Base-by-base conservation (phyloP, 441 rosid genomes). In the Mallotus japonicus region DNA sequence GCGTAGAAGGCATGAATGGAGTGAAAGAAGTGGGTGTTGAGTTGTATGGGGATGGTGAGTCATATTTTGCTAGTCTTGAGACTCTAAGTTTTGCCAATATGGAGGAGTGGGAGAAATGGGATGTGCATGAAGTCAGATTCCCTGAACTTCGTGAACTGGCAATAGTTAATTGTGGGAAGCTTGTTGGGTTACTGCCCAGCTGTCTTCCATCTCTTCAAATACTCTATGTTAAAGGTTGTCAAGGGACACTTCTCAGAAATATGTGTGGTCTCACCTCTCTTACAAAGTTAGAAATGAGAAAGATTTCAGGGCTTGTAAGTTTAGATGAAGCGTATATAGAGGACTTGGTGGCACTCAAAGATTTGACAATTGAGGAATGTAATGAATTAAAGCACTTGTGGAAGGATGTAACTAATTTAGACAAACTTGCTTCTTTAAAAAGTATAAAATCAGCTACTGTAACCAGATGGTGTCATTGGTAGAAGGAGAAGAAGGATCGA, bases 101-200 rank as follows among this genome's bases (percentile, higher is more conserved):
- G 32, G 32, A 28, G 32, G 32, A 28, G 32, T 28, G 32, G 32
- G 32, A 28, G 32, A 28, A 28, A 1, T 28, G 32, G 32, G 1
- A 28, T 28, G 1, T 28, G 1, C 0, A 1, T 28, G 32, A 28
- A 28, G 3, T 28, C 3, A 28, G 32, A 28, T 28, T 28, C 32
- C 32, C 56, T 14, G 24, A 62, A 28, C 69, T 75, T 28, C 24
- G 47, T 1, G 37, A 28, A 17, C 24, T 75, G 3, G 8, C 9
- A 11, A 9, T 62, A 17, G 0, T 22, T 4, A 15, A 54, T 16
- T 70, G 74, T 47, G 34, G 62, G 15, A 63, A 55, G 63, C 67
- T 75, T 58, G 56, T 69, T 11, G 65, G 59, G 7, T 14, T n/a
- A 42, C 55, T 68, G 62, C 70, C 59, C 14, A 51, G 24, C 47